These are phyloP conservation scores for Myriosclerotinia scirpicola DNA, from an alignment of 2,329 filamentous ascomycete genomes.

Conservation along the genomic window DNA sequence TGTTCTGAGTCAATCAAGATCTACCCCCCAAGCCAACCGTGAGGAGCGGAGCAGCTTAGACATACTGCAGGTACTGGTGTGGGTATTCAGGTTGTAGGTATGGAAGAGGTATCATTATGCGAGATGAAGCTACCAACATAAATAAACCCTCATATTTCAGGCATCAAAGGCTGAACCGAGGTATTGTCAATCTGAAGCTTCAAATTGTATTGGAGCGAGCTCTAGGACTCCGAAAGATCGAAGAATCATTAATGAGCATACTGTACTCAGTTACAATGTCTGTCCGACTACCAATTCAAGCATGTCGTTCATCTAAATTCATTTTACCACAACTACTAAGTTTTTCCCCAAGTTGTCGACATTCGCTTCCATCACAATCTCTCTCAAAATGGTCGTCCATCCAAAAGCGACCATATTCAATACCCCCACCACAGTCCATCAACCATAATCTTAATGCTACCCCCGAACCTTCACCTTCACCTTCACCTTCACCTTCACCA, in stretches of 20 bases:
- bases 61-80: too few species aligned
- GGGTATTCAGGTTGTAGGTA: too few species aligned
- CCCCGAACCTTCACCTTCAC: neutral
- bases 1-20: too few species aligned
- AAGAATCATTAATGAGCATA: neutral
- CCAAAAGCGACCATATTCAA: conserved; percentile 15
- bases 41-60: too few species aligned
- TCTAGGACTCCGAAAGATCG: neutral
- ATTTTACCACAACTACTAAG: neutral
- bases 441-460: conserved; percentile 4
- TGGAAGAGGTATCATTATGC: too few species aligned
- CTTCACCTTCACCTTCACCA: too few species aligned
- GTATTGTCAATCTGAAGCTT: conserved; percentile 4
- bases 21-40: too few species aligned
- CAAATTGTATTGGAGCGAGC: neutral
- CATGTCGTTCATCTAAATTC: neutral
- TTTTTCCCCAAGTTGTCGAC: neutral
- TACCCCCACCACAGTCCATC: conserved; percentile 8
- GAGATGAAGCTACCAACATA: too few species aligned
- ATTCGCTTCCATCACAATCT: neutral
- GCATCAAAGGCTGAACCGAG: conserved; percentile 4
- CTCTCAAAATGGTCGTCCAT: neutral
- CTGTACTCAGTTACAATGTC: neutral
- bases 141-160: neutral
- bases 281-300: neutral